These are phyloP conservation scores for Xylaria sp. DNA, from an alignment of 2,329 filamentous ascomycete genomes.

Conservation along the genomic window DNA sequence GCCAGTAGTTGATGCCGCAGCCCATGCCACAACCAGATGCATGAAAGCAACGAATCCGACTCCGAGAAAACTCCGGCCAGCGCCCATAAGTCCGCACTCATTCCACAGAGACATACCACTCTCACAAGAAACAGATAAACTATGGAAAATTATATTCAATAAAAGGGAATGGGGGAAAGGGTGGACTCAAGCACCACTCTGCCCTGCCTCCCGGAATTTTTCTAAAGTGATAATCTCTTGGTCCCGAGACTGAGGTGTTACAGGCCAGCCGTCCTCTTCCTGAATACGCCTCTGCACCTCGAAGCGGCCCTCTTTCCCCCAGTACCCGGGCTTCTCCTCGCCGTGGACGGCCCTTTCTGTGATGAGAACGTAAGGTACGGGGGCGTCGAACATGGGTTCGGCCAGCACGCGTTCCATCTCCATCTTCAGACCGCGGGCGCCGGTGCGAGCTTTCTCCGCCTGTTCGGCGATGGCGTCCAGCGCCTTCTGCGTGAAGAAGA, in stretches of 20 bases:
- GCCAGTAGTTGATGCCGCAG: slow-evolving; percentile 23
- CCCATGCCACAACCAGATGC: slow-evolving; percentile 8
- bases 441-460: slow-evolving; percentile 73
- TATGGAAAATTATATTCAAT: neutral
- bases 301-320: slow-evolving; percentile 76
- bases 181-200: slow-evolving; percentile 48
- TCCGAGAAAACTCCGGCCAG: neutral
- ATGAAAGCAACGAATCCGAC: neutral
- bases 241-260: slow-evolving; percentile 30
- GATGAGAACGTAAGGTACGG: slow-evolving; percentile 79
- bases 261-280: slow-evolving; percentile 65
- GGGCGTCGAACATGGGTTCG: slow-evolving; percentile 85
- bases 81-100: neutral
- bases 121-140: neutral
- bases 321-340: slow-evolving; percentile 68
- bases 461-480: slow-evolving; percentile 82
- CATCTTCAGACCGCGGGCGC: slow-evolving; percentile 81
- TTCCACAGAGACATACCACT: neutral
- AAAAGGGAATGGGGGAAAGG: neutral
- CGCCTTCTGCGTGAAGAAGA: slow-evolving; percentile 85
- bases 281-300: slow-evolving; percentile 75
- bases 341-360: slow-evolving; percentile 76
- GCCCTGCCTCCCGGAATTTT: slow-evolving; percentile 49
- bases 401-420: slow-evolving; percentile 83
- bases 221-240: slow-evolving; percentile 43